Base-by-base conservation (phyloP, 1,139 yeast genomes). In the Nakaseomyces kungkrabaensis region DNA sequence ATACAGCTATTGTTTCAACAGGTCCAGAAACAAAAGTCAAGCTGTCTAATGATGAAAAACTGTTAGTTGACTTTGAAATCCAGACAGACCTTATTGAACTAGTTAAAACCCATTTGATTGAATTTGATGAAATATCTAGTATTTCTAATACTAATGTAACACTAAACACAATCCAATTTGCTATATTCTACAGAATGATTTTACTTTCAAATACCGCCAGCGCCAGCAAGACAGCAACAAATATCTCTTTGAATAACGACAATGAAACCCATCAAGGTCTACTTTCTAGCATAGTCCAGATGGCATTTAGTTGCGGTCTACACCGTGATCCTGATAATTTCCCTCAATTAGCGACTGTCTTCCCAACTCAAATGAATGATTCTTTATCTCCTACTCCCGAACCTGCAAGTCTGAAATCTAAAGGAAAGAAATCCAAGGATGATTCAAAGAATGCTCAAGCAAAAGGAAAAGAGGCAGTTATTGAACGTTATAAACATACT, bases 281-380 rank as follows among this genome's bases (percentile, higher is more conserved):
- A 56, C 66, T 56, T 46, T 75, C 74, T 56, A 53, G 70, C 69
- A 66, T 77, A 22, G 68, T 76, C 37, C 81, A 77, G 56, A 75
- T 77, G 78, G 75, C 76, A n/a, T 69, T 77, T 51, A 69, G 75
- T 48, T 69, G 75, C 56, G 84, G 83, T 9, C 59, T 76, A 2
- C 76, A 77, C 57, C 70, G 81, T 55, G 82, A 78, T 56, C 82
- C 82, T 0, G 72, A 69, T 44, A 68, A 71, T 51, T 77, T 74
- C 55, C 65, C 69, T 5, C 68, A 65, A 49, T 55, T 66, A 37
- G 61, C 58, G 43, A 58, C 60, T 13, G 57, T 59, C 4, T 53
- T 45, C 10, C 47, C 63, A 4, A 55, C 56, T 4, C 52, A 54
- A 27, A 52, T 51, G 29, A 48, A 44, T 22, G 38, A 42, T 7